These are phyloP conservation scores for Halophytophthora batemanensis DNA, from an alignment of 352 stramenopile species.

Conservation along the genomic window DNA sequence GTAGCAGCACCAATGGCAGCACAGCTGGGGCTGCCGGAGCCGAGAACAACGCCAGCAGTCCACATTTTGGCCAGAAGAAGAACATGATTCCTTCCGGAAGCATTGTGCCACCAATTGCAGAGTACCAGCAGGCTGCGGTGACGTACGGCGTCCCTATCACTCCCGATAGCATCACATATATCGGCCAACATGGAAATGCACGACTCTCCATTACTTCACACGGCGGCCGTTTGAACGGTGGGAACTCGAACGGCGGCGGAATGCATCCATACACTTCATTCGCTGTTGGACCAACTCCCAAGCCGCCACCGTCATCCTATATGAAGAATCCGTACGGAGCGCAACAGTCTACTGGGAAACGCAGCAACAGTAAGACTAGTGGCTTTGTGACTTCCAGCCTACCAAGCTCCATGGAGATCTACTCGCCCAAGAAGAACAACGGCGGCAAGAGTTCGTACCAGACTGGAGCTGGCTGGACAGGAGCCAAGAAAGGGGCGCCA, in stretches of 20 bases:
- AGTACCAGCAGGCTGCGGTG: slow-evolving; percentile 22
- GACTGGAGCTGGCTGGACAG: slow-evolving; percentile 14
- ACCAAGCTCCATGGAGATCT: slow-evolving; percentile 44
- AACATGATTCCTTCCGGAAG: slow-evolving; percentile 23
- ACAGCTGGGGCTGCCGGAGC: neutral
- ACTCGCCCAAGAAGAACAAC: slow-evolving; percentile 45
- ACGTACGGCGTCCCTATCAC: slow-evolving; percentile 21
- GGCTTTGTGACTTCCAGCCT: slow-evolving; percentile 17
- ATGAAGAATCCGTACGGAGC: slow-evolving; percentile 40
- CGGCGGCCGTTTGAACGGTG: slow-evolving; percentile 24
- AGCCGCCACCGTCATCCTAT: slow-evolving; percentile 52
- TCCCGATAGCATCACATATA: slow-evolving; percentile 37
- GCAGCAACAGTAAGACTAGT: slow-evolving; percentile 13
- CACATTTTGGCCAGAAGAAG: slow-evolving; percentile 27
- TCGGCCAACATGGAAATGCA: slow-evolving; percentile 29
- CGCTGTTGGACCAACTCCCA: slow-evolving; percentile 23
- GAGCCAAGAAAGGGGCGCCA: slow-evolving; percentile 16
- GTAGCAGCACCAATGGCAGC: slow-evolving; percentile 4
- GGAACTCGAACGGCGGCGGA: neutral
- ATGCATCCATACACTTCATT: slow-evolving; percentile 34
- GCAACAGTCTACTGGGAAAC: slow-evolving; percentile 25
- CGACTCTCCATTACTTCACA: slow-evolving; percentile 60
- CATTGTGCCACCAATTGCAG: slow-evolving; percentile 28
- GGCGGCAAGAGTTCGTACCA: slow-evolving; percentile 14
- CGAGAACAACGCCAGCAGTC: slow-evolving; percentile 12